These are phyloP conservation scores for Blastocystis sp. DNA, from an alignment of 352 stramenopile species.

Conservation along the genomic window DNA sequence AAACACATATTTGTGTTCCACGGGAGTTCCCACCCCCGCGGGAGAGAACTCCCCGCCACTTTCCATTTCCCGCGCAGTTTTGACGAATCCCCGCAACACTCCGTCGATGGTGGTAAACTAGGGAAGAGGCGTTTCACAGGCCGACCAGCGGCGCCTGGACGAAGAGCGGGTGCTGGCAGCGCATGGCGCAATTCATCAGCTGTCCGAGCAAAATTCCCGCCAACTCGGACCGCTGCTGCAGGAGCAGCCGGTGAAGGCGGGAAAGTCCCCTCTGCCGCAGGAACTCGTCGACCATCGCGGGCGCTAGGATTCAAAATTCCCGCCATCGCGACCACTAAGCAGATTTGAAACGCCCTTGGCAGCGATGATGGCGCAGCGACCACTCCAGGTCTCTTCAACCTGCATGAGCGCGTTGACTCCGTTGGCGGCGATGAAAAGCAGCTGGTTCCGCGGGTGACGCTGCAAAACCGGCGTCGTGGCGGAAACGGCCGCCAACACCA, in stretches of 20 bases:
- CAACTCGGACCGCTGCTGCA: not conserved
- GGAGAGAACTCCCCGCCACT: not conserved
- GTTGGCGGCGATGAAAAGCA: slow-evolving; percentile 17
- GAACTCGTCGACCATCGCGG: slow-evolving; percentile 13
- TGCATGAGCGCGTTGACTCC: slow-evolving; percentile 43
- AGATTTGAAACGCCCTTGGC: slow-evolving; percentile 28
- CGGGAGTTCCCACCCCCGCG: not conserved
- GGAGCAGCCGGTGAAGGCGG: slow-evolving; percentile 4
- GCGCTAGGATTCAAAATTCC: not conserved
- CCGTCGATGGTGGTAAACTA: not conserved
- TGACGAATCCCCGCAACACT: not conserved
- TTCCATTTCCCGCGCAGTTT: not conserved
- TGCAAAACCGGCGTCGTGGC: not conserved
- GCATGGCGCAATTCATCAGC: slow-evolving; percentile 36
- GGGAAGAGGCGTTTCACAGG: not conserved
- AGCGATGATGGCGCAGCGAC: not conserved
- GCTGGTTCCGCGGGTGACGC: not conserved
- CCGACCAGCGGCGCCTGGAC: not conserved
- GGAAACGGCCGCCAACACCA: not conserved
- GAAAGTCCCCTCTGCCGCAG: not conserved
- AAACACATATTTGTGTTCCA: not conserved
- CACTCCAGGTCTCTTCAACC: slow-evolving; percentile 20
- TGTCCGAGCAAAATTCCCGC: not conserved
- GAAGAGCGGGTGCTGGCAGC: not conserved
- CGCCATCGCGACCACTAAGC: not conserved